phyloP scores from a whole-genome alignment of 1,139 yeast species.

The Taphrina betulina region DNA sequence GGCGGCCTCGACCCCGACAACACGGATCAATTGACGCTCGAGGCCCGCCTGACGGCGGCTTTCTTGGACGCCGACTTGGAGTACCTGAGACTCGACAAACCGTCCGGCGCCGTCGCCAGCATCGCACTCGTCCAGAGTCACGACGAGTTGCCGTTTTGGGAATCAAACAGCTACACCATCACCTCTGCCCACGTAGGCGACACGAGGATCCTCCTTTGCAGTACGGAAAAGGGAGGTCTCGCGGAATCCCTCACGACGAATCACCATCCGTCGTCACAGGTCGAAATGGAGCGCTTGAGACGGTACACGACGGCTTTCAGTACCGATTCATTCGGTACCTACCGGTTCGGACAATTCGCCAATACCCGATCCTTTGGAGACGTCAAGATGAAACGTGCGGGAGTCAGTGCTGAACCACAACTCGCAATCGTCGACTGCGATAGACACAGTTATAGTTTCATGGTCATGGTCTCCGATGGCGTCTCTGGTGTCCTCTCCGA shows the following conservation, averaged over 20 bases:
- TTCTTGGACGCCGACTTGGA: slow-evolving; percentile 61
- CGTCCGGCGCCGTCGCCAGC: slow-evolving; percentile 59
- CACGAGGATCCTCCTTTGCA: slow-evolving; percentile 81
- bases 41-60: slow-evolving; percentile 56
- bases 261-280: slow-evolving; percentile 85
- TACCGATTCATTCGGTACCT: slow-evolving; percentile 92
- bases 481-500: slow-evolving; percentile 76
- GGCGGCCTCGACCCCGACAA: slow-evolving; percentile 33
- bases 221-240: slow-evolving; percentile 59
- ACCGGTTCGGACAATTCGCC: slow-evolving; percentile 77
- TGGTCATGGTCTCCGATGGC: slow-evolving; percentile 81
- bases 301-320: slow-evolving; percentile 71
- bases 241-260: slow-evolving; percentile 75
- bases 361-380: slow-evolving; percentile 96
- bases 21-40: slow-evolving; percentile 25
- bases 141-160: slow-evolving; percentile 61
- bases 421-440: slow-evolving; percentile 56
- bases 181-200: slow-evolving; percentile 94
- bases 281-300: slow-evolving; percentile 70
- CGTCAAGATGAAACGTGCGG: slow-evolving; percentile 66
- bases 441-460: slow-evolving; percentile 55
- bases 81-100: slow-evolving; percentile 60
- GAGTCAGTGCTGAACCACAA: slow-evolving; percentile 92
- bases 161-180: slow-evolving; percentile 65
- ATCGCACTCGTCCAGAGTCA: slow-evolving; percentile 63